Conservation (phyloP, 2,329 filamentous ascomycete genomes). For the Neopestalotiopsis clavispora region DNA sequence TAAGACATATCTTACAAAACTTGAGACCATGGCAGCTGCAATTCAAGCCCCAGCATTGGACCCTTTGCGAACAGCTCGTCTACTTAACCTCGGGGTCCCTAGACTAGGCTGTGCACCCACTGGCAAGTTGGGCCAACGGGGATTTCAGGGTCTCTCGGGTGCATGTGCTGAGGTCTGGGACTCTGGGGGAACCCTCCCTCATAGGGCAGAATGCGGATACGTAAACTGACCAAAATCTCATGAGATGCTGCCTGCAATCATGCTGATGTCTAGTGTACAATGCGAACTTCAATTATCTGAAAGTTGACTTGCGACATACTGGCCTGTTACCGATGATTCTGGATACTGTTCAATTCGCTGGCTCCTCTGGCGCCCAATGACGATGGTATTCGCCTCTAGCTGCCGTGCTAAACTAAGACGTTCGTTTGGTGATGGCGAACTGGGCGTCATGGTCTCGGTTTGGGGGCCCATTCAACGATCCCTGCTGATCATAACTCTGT, state of each 20-base stretch:
- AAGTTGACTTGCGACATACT: too few species aligned
- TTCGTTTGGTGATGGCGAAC: neutral
- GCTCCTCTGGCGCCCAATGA: neutral
- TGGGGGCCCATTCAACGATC: neutral
- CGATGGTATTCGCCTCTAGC: neutral
- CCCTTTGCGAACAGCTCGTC: neutral
- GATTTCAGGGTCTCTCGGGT: neutral
- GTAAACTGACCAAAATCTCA: neutral
- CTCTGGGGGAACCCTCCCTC: constrained; percentile 5
- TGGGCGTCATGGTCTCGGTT: neutral
- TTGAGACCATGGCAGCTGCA: neutral
- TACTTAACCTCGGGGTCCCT: neutral
- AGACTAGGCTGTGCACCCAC: neutral
- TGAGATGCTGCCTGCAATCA: neutral
- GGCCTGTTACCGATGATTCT: neutral
- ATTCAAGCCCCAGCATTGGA: neutral
- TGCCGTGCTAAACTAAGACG: neutral
- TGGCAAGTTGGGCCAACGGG: neutral
- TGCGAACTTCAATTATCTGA: neutral
- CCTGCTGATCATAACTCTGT: neutral
- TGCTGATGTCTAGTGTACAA: neutral
- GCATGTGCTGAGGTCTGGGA: neutral
- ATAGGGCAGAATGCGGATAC: constrained; percentile 11
- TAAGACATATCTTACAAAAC: neutral
- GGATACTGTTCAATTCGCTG: neutral